Base-by-base conservation (phyloP, 2,329 filamentous ascomycete species). In the Ceratocystis lukuohia region DNA sequence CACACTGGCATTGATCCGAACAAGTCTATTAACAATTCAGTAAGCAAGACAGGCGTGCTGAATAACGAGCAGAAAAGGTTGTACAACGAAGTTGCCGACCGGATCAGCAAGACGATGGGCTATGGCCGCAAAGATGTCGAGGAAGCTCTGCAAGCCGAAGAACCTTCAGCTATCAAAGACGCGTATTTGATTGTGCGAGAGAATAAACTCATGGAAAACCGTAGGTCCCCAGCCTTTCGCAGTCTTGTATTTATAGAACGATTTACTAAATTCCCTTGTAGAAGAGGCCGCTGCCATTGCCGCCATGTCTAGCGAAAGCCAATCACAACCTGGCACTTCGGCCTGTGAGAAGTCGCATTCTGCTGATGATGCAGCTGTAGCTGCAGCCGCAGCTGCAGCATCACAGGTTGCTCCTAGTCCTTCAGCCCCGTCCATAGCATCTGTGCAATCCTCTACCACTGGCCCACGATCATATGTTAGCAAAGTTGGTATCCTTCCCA, bases 101-200 rank as follows among this genome's bases (percentile, higher is more conserved):
- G 97, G 79, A 88, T 99, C 65, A 94, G 93, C 72, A 94, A 93
- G 77, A 96, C 91, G 0, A 97, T 99, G 92, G 94, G 94, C 68
- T 99, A 99, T 74, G 91, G 88, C 45, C 93, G 90, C 74, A 88
- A 88, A 69, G 94, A 99, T 78, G 93, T 99, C 65, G 89, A 96
- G 74, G 94, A 97, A 75, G 93, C 94, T 25, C 79, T 99, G 69
- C 88, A 88, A 72, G 91, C 91, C 66, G 86, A 94, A 65, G 94
- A 99, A 74, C 94, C 94, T 12, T 97, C 92, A 67, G 92, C 94
- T 10, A 96, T 99, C 80, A 99, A 99, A 77, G 94, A 99, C 76
- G 94, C 94, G 1, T 99, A 97, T 77, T 87, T 96, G 77, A 99
- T 99, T 74, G 91, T 99, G 30, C 86, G 93, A 65, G 94, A 99